Evolutionary conservation across 768 basidiomycete genomes (phyloP).

Genomic region (Suillus plorans): DNA sequence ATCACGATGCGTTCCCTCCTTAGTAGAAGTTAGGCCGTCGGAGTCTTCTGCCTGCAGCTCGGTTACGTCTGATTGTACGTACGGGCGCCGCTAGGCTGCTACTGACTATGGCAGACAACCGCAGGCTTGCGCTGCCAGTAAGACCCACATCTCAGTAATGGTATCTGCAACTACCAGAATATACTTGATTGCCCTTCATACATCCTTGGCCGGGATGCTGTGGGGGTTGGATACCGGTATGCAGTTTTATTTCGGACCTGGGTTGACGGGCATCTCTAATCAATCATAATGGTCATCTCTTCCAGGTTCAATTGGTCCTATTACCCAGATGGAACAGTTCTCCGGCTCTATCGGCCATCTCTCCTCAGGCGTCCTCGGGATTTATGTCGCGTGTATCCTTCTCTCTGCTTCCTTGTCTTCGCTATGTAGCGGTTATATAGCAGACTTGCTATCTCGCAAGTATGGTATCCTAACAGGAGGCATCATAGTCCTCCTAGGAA

Average conservation of each 20-base stretch:
- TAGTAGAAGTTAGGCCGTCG: background rate
- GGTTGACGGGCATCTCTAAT: background rate
- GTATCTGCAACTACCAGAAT: conserved; percentile 16
- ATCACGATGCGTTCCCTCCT: background rate
- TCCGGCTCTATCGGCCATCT: conserved; percentile 35
- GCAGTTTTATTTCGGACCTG: background rate
- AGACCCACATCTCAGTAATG: conserved; percentile 10
- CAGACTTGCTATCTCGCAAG: conserved; percentile 47
- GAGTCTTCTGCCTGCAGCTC: background rate
- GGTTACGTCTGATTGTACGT: background rate
- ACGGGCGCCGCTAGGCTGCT: background rate
- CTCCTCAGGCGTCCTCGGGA: conserved; percentile 38
- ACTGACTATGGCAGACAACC: background rate
- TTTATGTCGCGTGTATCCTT: conserved; percentile 44
- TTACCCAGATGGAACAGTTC: conserved; percentile 49
- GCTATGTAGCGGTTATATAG: conserved; percentile 40
- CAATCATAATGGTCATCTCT: background rate
- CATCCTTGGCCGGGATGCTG: conserved; percentile 28
- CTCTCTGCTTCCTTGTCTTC: conserved; percentile 42
- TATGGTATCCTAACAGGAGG: conserved; percentile 44
- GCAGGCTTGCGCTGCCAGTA: background rate
- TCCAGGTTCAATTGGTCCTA: conserved; percentile 39
- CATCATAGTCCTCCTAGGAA: conserved; percentile 41
- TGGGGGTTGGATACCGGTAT: conserved; percentile 34
- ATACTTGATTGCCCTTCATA: conserved; percentile 25